Conservation (phyloP, 2,329 filamentous ascomycete species). For the Ophiostoma sp. region DNA sequence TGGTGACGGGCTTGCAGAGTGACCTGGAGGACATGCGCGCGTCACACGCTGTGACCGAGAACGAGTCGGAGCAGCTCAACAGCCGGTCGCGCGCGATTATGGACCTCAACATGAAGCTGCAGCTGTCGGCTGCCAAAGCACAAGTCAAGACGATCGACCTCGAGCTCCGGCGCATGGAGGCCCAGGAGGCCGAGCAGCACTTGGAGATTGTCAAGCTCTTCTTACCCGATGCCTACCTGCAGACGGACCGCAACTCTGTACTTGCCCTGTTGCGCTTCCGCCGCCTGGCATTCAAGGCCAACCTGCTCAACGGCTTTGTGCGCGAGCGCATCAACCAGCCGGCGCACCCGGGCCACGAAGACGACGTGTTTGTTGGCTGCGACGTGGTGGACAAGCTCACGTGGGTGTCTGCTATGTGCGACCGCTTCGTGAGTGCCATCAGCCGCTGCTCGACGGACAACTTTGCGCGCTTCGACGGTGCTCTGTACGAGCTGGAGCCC, state of each 20-base stretch:
- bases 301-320: slow-evolving; percentile 73
- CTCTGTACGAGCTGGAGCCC: slow-evolving; percentile 83
- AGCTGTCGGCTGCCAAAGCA: slow-evolving; percentile 84
- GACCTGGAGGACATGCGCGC: slow-evolving; percentile 91
- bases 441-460: slow-evolving; percentile 73
- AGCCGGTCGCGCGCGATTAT: slow-evolving; percentile 90
- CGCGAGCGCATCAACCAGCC: slow-evolving; percentile 70
- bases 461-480: slow-evolving; percentile 76
- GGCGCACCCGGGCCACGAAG: slow-evolving; percentile 66
- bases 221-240: slow-evolving; percentile 74
- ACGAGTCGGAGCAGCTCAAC: slow-evolving; percentile 86
- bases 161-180: slow-evolving; percentile 81
- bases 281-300: slow-evolving; percentile 83
- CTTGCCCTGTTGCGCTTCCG: slow-evolving; percentile 85
- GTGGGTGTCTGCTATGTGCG: slow-evolving; percentile 80
- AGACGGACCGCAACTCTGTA: slow-evolving; percentile 80
- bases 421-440: slow-evolving; percentile 79
- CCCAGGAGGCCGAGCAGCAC: slow-evolving; percentile 85
- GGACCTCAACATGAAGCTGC: slow-evolving; percentile 93
- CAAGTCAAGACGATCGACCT: slow-evolving; percentile 94
- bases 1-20: slow-evolving; percentile 80
- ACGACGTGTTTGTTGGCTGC: slow-evolving; percentile 76
- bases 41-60: slow-evolving; percentile 88
- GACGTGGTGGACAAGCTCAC: slow-evolving; percentile 83
- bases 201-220: slow-evolving; percentile 86